Base-by-base conservation (phyloP, 2,329 filamentous ascomycete species). In the Decorospora gaudefroyi region DNA sequence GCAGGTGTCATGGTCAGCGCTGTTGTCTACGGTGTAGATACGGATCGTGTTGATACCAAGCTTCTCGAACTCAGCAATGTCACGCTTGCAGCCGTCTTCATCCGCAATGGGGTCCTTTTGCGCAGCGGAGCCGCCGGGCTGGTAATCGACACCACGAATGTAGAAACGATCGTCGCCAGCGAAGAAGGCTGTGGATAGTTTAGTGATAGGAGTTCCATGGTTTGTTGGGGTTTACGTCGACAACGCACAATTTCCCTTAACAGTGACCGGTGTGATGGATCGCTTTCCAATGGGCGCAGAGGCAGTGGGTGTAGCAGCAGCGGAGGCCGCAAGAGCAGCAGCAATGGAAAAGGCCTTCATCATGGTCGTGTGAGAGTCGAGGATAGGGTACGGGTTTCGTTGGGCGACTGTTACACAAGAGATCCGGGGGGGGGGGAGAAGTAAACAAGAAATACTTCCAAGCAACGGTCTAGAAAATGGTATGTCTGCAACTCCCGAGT, bases 21-120 rank as follows among this genome's bases (percentile, higher is more conserved):
- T 85, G 80, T 96, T 96, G 78, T 96, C 91, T 57, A 95, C 85
- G 11, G 87, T 90, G 80, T 96, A 96, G 51, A 96, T 87, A 72
- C 91, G 90, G 67, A 96, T 79, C 17, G 90, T 90, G 78, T 96
- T 96, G 74, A 96, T 77, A 34, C 90, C 90, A 36, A 96, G 79
- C 57, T 90, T 81, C 76, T 88, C 82, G 83, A 96, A 95, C 68
- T 89, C 78, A 37, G 75, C 73, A 59, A 96, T 86, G 66, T 95
- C 90, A 55, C 90, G 86, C 70, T 82, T 79, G 81, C 91, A 96
- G 64, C 78, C 74, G 3, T 72, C 72, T 16, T 76, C 66, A 61
- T 95, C 85, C 51, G 88, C 84, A 39, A 96, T 85, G 49, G 90
- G 90, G 67, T 96, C 90, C 41, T 74, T 73, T 35, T 82, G 72